Percentiles rank a stretch among this genome's conserved stretches.
These are phyloP conservation scores for Trichocomaceae sp. DNA, from an alignment of 2,329 filamentous ascomycete species.

Conservation along the genomic window DNA sequence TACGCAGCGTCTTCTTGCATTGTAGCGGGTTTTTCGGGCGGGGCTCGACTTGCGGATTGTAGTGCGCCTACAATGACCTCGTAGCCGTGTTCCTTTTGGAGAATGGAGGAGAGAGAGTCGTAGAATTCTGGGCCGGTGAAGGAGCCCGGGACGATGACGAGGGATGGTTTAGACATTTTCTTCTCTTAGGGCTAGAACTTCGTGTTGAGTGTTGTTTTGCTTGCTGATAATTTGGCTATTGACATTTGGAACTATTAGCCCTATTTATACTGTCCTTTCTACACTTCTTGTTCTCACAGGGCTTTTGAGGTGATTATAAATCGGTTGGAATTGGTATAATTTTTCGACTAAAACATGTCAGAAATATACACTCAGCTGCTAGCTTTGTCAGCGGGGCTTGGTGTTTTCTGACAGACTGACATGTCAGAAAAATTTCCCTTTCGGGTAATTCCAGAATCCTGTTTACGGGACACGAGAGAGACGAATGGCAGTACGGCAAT, in stretches of 20 bases:
- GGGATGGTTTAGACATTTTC: constrained; percentile 10
- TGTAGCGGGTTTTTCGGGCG: constrained; percentile 19
- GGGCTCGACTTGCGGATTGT: constrained; percentile 2
- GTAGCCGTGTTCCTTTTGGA: constrained; percentile 16
- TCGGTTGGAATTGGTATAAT: background rate
- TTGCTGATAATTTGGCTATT: background rate
- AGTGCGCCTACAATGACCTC: constrained; percentile 17
- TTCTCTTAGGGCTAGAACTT: background rate
- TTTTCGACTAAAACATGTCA: background rate
- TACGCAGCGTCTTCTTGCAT: constrained; percentile 28
- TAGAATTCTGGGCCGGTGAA: constrained; percentile 6
- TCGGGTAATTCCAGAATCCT: background rate
- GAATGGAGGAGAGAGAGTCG: background rate
- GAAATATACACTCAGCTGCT: background rate
- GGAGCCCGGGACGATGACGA: constrained; percentile 9
- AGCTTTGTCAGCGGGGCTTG: background rate
- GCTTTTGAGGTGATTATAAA: background rate
- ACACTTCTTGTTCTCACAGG: background rate
- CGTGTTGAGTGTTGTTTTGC: background rate
- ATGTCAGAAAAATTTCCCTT: constrained; percentile 8
- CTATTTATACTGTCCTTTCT: background rate
- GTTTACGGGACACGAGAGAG: background rate
- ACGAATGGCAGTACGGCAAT: no score
- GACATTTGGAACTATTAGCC: background rate
- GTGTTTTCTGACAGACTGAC: constrained; percentile 5